A percentile compares a stretch with the other conserved stretches of the same genome.
Conservation (phyloP, 768 basidiomycete genomes). For the Termitomyces sp. region DNA sequence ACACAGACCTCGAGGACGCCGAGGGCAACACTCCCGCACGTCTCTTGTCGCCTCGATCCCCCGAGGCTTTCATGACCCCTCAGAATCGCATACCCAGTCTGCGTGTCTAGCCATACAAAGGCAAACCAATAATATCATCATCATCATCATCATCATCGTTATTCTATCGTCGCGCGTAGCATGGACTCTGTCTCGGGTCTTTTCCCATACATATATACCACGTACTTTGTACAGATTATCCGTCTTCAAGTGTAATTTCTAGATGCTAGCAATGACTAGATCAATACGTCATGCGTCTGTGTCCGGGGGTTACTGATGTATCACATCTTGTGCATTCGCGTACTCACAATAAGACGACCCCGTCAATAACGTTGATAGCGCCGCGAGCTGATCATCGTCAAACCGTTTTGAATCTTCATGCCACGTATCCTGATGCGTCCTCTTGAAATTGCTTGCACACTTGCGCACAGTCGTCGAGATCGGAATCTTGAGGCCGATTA, state of each 20-base stretch:
- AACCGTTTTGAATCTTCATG: slow-evolving; percentile 85
- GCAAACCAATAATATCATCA: too few relatives aligned
- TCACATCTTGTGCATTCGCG: not conserved
- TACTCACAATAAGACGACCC: slow-evolving; percentile 79
- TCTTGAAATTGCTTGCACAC: slow-evolving; percentile 76
- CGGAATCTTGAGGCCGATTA: slow-evolving; percentile 46
- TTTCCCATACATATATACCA: slow-evolving; percentile 10
- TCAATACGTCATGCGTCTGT: slow-evolving; percentile 14
- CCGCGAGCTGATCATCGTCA: slow-evolving; percentile 76
- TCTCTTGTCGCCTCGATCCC: slow-evolving; percentile 22
- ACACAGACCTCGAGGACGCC: slow-evolving; percentile 39
- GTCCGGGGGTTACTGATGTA: slow-evolving; percentile 1
- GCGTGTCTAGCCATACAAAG: slow-evolving; percentile 25
- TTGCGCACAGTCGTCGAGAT: slow-evolving; percentile 80
- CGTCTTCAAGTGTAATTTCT: slow-evolving; percentile 3
- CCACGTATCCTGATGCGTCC: slow-evolving; percentile 87
- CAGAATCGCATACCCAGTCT: slow-evolving; percentile 36
- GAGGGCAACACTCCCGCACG: slow-evolving; percentile 20
- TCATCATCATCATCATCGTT: slow-evolving; percentile 4
- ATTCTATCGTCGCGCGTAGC: not conserved
- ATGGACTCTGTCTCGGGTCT: not conserved
- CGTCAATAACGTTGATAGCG: slow-evolving; percentile 77
- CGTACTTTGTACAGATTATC: slow-evolving; percentile 12
- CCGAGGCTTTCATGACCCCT: slow-evolving; percentile 21
- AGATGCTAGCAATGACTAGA: slow-evolving; percentile 1